phyloP scores from a whole-genome alignment of 2,329 filamentous ascomycete genomes.

The Clonostachys chloroleuca region DNA sequence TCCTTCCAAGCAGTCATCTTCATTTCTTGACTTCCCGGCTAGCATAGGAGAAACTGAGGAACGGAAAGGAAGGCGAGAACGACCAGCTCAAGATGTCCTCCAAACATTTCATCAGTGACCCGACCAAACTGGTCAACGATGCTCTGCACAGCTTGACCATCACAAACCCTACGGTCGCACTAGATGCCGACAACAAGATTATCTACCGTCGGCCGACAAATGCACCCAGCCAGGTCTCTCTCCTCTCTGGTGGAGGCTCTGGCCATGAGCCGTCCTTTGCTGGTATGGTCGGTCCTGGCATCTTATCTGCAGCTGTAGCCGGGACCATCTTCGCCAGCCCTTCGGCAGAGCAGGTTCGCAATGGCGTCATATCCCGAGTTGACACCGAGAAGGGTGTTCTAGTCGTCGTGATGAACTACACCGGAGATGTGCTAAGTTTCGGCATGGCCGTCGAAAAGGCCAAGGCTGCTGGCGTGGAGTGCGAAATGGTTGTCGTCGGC shows the following conservation, averaged over 20 bases:
- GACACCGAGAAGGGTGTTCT: constrained; percentile 70
- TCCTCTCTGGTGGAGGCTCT: constrained; percentile 83
- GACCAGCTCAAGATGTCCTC: constrained; percentile 33
- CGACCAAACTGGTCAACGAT: constrained; percentile 70
- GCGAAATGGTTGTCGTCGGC: constrained; percentile 86
- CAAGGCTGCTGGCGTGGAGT: constrained; percentile 72
- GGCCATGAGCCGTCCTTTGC: constrained; percentile 89
- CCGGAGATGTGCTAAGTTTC: constrained; percentile 85
- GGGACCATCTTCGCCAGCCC: constrained; percentile 86
- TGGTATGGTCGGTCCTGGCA: constrained; percentile 76
- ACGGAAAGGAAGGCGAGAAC: background rate
- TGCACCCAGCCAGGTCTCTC: constrained; percentile 60
- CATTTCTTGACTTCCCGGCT: too few species aligned
- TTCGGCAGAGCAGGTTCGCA: constrained; percentile 75
- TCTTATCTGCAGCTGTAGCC: constrained; percentile 77
- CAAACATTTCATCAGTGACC: constrained; percentile 89
- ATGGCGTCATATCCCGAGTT: constrained; percentile 69
- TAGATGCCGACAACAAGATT: constrained; percentile 78
- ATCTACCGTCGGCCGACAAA: constrained; percentile 64
- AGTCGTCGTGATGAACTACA: constrained; percentile 93
- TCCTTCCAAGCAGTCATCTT: too few species aligned
- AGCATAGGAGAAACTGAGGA: background rate
- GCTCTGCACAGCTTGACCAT: constrained; percentile 74
- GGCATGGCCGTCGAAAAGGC: constrained; percentile 92
- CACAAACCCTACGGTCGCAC: constrained; percentile 77